Percentiles rank a stretch among this genome's conserved stretches.
Evolutionary conservation across 176 grass and related monocot species (phyloP).

Genomic region (Leersia perrieri): DNA sequence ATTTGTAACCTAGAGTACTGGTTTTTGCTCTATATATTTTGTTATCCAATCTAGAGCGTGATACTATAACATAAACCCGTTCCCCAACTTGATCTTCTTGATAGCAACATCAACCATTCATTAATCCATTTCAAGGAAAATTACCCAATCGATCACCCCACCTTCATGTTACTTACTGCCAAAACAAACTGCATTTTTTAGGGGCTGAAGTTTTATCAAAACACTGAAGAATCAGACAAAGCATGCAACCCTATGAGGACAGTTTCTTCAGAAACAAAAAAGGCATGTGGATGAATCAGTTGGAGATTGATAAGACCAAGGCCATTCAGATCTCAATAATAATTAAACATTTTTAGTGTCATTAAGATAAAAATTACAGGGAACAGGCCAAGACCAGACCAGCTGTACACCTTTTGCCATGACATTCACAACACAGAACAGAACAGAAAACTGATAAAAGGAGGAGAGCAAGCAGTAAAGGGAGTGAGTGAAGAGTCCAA

Average conservation of each 20-base stretch:
- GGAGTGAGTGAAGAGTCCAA: conserved; percentile 44
- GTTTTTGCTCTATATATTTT: neutral
- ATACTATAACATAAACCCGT: conserved; percentile 23
- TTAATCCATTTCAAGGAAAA: conserved; percentile 16
- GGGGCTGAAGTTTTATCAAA: conserved; percentile 3
- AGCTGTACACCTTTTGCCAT: neutral
- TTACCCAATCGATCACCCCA: neutral
- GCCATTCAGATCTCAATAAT: conserved; percentile 30
- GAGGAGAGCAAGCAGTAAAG: conserved; percentile 12
- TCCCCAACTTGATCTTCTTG: conserved; percentile 34
- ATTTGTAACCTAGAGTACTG: neutral
- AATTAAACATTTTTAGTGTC: neutral
- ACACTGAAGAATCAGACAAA: neutral
- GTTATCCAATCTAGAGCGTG: conserved; percentile 18
- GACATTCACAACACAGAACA: neutral
- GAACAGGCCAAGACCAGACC: neutral
- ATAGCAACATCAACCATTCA: conserved; percentile 23
- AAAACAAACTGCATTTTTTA: neutral
- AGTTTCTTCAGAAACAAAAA: conserved; percentile 8
- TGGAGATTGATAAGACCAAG: neutral
- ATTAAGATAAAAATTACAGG: neutral
- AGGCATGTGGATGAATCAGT: neutral
- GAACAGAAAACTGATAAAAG: conserved; percentile 3
- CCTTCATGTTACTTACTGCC: neutral
- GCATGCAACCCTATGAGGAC: neutral